Conservation (phyloP, 2,329 filamentous ascomycete genomes). For the Sporothrix pallida region DNA sequence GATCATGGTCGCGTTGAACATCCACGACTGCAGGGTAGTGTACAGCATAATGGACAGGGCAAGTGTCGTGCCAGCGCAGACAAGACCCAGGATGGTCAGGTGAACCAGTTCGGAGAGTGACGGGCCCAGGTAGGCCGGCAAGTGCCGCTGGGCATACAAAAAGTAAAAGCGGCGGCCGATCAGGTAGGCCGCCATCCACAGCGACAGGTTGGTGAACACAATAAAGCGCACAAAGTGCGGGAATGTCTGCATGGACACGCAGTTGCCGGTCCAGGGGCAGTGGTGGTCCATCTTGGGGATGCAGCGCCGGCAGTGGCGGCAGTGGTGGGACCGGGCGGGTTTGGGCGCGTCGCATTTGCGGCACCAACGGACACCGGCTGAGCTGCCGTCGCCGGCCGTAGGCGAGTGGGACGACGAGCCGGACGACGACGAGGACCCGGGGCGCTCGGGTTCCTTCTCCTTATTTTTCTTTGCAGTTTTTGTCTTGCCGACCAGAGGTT, state of each 20-base stretch:
- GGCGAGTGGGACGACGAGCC: constrained; percentile 28
- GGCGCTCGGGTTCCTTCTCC: constrained; percentile 12
- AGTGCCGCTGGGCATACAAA: constrained; percentile 68
- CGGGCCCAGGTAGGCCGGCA: constrained; percentile 78
- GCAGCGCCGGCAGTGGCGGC: constrained; percentile 74
- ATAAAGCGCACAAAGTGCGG: constrained; percentile 84
- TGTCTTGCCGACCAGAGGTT: background rate
- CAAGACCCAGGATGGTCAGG: constrained; percentile 64
- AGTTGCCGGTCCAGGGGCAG: constrained; percentile 84
- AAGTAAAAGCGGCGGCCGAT: constrained; percentile 63
- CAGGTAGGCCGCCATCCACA: constrained; percentile 66
- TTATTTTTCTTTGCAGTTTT: background rate
- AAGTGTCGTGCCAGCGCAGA: constrained; percentile 64
- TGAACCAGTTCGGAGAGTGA: constrained; percentile 62
- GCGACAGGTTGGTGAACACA: constrained; percentile 68
- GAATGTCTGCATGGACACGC: constrained; percentile 80
- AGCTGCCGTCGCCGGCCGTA: constrained; percentile 4
- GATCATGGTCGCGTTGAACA: constrained; percentile 78
- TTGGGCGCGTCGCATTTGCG: constrained; percentile 76
- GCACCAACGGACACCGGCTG: constrained; percentile 64
- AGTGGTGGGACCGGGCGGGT: constrained; percentile 80
- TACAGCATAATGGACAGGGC: constrained; percentile 68
- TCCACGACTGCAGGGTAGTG: constrained; percentile 65
- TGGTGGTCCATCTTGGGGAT: constrained; percentile 86
- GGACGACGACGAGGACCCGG: constrained; percentile 22